These are phyloP conservation scores for Massariosphaeria phaeospora DNA, from an alignment of 495 filamentous ascomycete genomes.

Conservation along the genomic window DNA sequence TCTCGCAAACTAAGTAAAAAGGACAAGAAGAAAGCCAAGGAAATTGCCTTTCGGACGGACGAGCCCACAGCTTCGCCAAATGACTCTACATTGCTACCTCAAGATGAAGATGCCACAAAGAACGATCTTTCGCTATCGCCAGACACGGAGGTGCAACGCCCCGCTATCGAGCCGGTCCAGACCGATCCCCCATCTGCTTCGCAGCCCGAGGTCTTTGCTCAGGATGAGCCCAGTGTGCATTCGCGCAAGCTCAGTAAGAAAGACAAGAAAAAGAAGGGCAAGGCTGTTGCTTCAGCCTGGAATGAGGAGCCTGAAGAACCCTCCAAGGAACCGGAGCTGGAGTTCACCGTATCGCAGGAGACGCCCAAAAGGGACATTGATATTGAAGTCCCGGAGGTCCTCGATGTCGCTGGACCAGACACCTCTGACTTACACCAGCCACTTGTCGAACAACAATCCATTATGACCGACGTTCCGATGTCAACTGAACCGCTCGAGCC, in stretches of 20 bases:
- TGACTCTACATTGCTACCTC: not conserved
- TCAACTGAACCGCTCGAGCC: not conserved
- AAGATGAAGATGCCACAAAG: not conserved
- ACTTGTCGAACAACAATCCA: not conserved
- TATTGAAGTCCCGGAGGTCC: not conserved
- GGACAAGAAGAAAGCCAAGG: constrained; percentile 20
- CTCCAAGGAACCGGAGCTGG: not conserved
- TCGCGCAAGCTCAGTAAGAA: constrained; percentile 4
- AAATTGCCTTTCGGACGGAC: not conserved
- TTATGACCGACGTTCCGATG: not conserved
- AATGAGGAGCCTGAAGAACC: not conserved
- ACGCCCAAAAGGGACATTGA: not conserved
- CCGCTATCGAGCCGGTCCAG: not conserved
- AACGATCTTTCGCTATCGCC: not conserved
- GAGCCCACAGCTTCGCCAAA: not conserved
- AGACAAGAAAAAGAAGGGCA: constrained; percentile 15
- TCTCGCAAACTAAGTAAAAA: constrained; percentile 20
- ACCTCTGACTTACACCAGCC: not conserved
- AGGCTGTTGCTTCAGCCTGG: not conserved
- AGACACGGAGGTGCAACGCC: not conserved
- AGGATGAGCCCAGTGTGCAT: not conserved
- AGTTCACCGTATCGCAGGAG: not conserved
- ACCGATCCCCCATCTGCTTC: not conserved
- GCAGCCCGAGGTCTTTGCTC: not conserved
- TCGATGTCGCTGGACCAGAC: not conserved